Percentiles rank a stretch among this genome's conserved stretches.
These are phyloP conservation scores for Platanthera zijinensis DNA, from an alignment of 106 monocot species.

Conservation along the genomic window DNA sequence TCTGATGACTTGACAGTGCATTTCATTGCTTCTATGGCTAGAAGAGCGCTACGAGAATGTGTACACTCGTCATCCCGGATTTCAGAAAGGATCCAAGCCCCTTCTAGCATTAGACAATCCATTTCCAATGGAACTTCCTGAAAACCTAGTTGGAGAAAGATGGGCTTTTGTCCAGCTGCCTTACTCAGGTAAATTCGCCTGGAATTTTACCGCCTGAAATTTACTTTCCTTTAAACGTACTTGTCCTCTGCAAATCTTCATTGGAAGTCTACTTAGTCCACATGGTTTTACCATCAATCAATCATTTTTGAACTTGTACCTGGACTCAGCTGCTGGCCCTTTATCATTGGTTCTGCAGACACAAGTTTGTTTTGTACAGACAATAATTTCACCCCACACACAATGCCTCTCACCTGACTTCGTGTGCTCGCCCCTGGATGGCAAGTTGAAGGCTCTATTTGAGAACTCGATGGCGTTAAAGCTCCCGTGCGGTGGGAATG, in stretches of 20 bases:
- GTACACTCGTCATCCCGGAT: constrained; percentile 81
- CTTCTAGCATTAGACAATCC: constrained; percentile 87
- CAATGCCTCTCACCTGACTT: too few relatives aligned
- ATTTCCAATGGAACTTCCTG: constrained; percentile 85
- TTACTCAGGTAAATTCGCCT: constrained; percentile 47
- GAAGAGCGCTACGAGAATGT: constrained; percentile 86
- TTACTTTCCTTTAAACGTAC: not conserved
- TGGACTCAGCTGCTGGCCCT: too few relatives aligned
- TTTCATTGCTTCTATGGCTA: constrained; percentile 82
- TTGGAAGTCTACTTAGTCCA: not conserved
- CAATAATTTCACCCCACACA: too few relatives aligned
- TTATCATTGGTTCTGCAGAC: too few relatives aligned
- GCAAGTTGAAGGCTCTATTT: too few relatives aligned
- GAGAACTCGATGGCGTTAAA: too few relatives aligned
- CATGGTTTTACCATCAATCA: not conserved
- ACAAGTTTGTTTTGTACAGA: too few relatives aligned
- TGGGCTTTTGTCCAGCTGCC: constrained; percentile 98
- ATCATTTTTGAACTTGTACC: too few relatives aligned
- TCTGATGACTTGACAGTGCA: constrained; percentile 40
- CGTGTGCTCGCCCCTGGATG: too few relatives aligned
- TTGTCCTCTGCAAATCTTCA: not conserved
- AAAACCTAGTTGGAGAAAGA: constrained; percentile 85
- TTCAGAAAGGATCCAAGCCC: constrained; percentile 81
- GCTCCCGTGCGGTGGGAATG: too few relatives aligned
- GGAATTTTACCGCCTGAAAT: not conserved